Evolutionary conservation across 1,284 basidiomycete species (phyloP), one percentile per base, ranked within the genome.

Genomic region (Flammula alnicola): DNA sequence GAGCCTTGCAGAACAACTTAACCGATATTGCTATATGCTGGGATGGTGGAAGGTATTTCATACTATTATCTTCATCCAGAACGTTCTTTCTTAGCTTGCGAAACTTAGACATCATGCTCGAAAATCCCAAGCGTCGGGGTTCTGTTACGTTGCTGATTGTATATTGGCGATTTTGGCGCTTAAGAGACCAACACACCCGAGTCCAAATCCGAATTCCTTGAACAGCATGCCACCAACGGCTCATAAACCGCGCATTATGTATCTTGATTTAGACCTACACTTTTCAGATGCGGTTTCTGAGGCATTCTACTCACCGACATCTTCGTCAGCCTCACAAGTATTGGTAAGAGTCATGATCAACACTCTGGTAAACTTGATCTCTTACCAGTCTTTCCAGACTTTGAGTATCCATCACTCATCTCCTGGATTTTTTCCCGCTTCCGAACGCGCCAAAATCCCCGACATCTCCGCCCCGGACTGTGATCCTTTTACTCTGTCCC

Each of bases 61-160:
- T 49, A 16, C 26, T 41, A 11, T 26, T 7, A 11, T 20, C 20
- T 26, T 16, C 9, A 25, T 26, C 23, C 7, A 38, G 29, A 1
- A 33, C 36, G 9, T 17, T 11, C 39, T 30, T 29, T 25, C 30
- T 41, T 23, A 16, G 3, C 23, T 1, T 5, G 26, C 39, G 12
- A 19, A 6, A 22, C 17, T 11, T 47, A 87, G 90, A 62, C 91
- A 93, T 57, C 91, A 93, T 56, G 86, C 88, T 0, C 81, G 82
- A 45, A 88, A 88, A 63, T 74, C 79, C 0, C 76, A 75, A 42
- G 92, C 93, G 0, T 84, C 89, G 2, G 95, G 95, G 0, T 98
- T 94, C 69, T 98, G 95, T 72, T 98, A 97, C 65, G 86, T 97
- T 22, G 92, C 93, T 3, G 95, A 98, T 65, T 87, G 88, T 46